These are phyloP conservation scores for Tricholoma saponaceum DNA, from an alignment of 768 basidiomycete genomes.

Conservation along the genomic window DNA sequence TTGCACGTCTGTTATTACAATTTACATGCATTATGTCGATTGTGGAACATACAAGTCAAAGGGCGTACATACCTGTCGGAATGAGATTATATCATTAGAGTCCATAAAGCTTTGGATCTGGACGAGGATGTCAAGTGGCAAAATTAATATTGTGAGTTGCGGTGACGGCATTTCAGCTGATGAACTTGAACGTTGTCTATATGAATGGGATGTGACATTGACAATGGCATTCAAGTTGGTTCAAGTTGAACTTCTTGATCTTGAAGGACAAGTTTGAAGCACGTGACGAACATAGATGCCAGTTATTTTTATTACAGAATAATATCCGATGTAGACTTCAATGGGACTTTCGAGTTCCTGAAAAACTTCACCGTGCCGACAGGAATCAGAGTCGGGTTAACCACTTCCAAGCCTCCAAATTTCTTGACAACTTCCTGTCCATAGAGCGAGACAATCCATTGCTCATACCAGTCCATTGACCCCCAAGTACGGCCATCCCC, in stretches of 20 bases:
- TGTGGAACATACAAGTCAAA: neutral
- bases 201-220: neutral
- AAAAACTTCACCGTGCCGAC: slow-evolving; percentile 36
- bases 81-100: neutral
- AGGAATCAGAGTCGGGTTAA: slow-evolving; percentile 36
- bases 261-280: too few species aligned
- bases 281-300: too few species aligned
- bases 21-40: too few species aligned
- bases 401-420: slow-evolving; percentile 35
- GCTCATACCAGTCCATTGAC: slow-evolving; percentile 25
- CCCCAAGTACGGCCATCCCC: too few species aligned
- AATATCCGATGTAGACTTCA: neutral
- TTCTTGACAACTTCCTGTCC: slow-evolving; percentile 33
- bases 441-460: slow-evolving; percentile 35
- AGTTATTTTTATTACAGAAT: neutral
- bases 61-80: neutral
- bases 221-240: too few species aligned
- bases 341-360: slow-evolving; percentile 19
- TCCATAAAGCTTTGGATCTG: slow-evolving; percentile 1
- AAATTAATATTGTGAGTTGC: neutral
- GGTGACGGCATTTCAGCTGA: neutral
- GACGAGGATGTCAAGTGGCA: neutral
- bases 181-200: neutral
- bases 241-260: too few species aligned
- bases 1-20: slow-evolving; percentile 12